Evolutionary conservation across 306 rosid species (phyloP).

Genomic region (Dryas octopetala): DNA sequence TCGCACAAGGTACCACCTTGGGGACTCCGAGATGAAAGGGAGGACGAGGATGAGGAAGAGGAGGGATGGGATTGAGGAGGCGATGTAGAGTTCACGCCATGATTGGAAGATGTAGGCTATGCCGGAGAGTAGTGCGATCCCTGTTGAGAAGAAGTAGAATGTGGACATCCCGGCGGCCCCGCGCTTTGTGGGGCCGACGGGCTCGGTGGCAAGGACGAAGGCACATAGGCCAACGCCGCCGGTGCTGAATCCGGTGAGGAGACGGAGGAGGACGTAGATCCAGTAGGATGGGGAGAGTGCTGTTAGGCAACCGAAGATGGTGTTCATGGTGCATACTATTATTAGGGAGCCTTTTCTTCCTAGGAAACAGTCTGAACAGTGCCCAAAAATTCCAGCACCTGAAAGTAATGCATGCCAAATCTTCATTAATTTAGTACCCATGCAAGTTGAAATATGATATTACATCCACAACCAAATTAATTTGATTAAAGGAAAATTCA

Average conservation of each 20-base stretch:
- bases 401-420: slow-evolving; percentile 6
- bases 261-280: slow-evolving; percentile 60
- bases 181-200: slow-evolving; percentile 69
- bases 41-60: slow-evolving; percentile 51
- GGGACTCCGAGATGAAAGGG: slow-evolving; percentile 85
- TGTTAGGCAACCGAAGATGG: slow-evolving; percentile 74
- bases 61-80: slow-evolving; percentile 70
- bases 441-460: too few species aligned
- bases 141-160: slow-evolving; percentile 86
- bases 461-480: too few species aligned
- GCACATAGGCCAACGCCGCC: slow-evolving; percentile 91
- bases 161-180: slow-evolving; percentile 82
- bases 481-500: too few species aligned
- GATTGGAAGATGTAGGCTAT: slow-evolving; percentile 58
- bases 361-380: slow-evolving; percentile 72
- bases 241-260: slow-evolving; percentile 78
- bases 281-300: slow-evolving; percentile 61
- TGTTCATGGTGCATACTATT: slow-evolving; percentile 64
- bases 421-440: too few species aligned
- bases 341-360: slow-evolving; percentile 86
- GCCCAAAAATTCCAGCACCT: slow-evolving; percentile 96
- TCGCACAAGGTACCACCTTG: slow-evolving; percentile 86
- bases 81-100: slow-evolving; percentile 78
- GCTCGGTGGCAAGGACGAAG: slow-evolving; percentile 81
- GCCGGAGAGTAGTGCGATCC: slow-evolving; percentile 66